Evolutionary conservation across 106 monocot species (phyloP), one percentile per base, ranked within the genome.

Genomic region (Dioscorea alata): DNA sequence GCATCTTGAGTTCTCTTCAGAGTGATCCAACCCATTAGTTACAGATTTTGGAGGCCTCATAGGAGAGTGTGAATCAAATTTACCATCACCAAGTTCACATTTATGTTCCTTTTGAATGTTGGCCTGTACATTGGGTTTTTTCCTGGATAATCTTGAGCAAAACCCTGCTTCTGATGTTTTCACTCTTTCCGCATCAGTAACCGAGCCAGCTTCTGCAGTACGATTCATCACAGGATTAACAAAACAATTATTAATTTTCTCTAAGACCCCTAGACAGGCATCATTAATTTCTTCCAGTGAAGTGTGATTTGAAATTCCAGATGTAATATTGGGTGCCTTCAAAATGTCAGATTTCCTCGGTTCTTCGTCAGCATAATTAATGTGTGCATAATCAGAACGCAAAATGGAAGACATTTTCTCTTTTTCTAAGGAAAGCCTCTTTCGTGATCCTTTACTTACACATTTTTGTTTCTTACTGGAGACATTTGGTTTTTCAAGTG

Each of bases 1-100:
- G n/a, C 21, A 6, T 17, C 49, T 57, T 34, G 35, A 57, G 12
- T 58, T 69, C 8, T 53, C 50, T 54, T 68, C 68, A 68, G 16
- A 18, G 7, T 17, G 33, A 64, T 2, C 19, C n/a, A 18, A 18
- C 28, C 8, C 58, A 58, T 16, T 8, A 0, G 1, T 19, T 23
- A 22, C 4, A 59, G 59, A 59, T 59, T 59, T 21, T 24, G 12
- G 12, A 22, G 23, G 63, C 33, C 0, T 13, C 23, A 33, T 32
- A 14, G 63, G 33, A 63, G 15, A 16, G 28, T 22, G 32, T 33
- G 16, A 23, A 22, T 13, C 20, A 49, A n/a, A 10, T 48, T 66
- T 49, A 31, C 21, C 17, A 4, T 48, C 23, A n/a, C 4, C 28
- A 24, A 1, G 20, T 49, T 8, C 23, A 21, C 48, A 16, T 48